Base-by-base conservation (phyloP, 805 yeast genomes). In the Suhomyces vadensis region DNA sequence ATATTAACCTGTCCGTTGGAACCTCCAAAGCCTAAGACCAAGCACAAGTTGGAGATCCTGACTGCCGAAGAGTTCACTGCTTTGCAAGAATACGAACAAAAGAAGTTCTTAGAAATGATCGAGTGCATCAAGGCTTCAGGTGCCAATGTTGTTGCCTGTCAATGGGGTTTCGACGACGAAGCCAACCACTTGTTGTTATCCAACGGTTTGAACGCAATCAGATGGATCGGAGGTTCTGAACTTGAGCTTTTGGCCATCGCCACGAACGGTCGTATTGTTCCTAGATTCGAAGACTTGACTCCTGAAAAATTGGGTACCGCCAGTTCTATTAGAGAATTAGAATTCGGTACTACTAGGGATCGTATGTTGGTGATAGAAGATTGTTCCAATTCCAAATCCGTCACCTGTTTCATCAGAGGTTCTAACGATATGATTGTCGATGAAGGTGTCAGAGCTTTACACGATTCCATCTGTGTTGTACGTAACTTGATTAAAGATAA, bases 181-280 rank as follows among this genome's bases (percentile, higher is more conserved):
- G 98, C 98, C 33, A 92, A 92, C 69, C 97, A 94, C 67, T 71
- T 94, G 62, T 75, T 94, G 48, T 74, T 91, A 55, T 86, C 92
- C 57, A 89, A 92, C 67, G 79, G 87, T 35, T 77, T 94, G 51
- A 96, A 97, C 29, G 98, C 98, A 19, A 94, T 94, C 31, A 83
- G 99, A 73, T 94, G 99, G 99, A 96, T 94, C 41, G 99, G 98
- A 49, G 99, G 98, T 35, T 88, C 95, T 42, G 99, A 92, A 59
- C 77, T 92, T 55, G 99, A 92, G 72, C 79, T 89, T 52, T 83
- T 95, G 59, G 99, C 99, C 26, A 92, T 94, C 65, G 97, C 98
- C 37, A 95, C 99, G 8, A 85, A 89, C 60, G 99, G 98, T 47
- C 84, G 96, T 60, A 94, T 94, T 57, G 99, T 94, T 35, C 97